Base-by-base conservation (phyloP, 2,329 filamentous ascomycete genomes). In the Epichloe brachyelytri region DNA sequence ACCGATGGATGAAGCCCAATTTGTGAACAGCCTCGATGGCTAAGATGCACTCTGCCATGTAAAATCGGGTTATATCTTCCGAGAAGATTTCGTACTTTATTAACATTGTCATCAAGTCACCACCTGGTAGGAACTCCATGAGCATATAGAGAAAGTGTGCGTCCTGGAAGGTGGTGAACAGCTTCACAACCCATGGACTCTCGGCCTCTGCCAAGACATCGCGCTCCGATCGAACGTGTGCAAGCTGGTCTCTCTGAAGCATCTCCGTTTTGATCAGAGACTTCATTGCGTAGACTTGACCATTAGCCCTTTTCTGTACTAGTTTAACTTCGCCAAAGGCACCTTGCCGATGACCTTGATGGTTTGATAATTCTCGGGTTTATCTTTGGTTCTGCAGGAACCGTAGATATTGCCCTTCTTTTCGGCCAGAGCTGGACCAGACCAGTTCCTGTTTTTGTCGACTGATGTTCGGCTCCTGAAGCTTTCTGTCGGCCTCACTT, bases 51-150 rank as follows among this genome's bases (percentile, higher is more conserved):
- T 98, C 91, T 20, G 93, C 93, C 80, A 98, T 98, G 71, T 98
- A 98, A 71, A 98, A 98, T 19, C 93, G 83, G 33, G 93, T 98
- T 58, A 98, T 97, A 60, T 98, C 93, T 68, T 97, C 91, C 0
- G 89, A 95, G 68, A 98, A 98, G 67, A 98, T 96, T 68, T 98
- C 93, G 64, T 98, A 98, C 77, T 97, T 98, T 74, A 98, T 98
- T 59, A 98, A 77, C 93, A 98, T 98, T 3, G 93, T 98, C 93
- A 98, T 98, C 67, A 98, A 70, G 72, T 98, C 93, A 68, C 93
- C 93, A 68, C 93, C 93, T 6, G 93, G 93, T 67, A 98, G 78
- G 71, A 97, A 98, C 71, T 98, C 93, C 93, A 98, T 98, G 55
- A 98, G 77, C 83, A 98, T 93, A 74, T 98, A 98, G 37, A 98